Evolutionary conservation across 306 rosid genomes (phyloP).

Genomic region (Begonia masoniana): DNA sequence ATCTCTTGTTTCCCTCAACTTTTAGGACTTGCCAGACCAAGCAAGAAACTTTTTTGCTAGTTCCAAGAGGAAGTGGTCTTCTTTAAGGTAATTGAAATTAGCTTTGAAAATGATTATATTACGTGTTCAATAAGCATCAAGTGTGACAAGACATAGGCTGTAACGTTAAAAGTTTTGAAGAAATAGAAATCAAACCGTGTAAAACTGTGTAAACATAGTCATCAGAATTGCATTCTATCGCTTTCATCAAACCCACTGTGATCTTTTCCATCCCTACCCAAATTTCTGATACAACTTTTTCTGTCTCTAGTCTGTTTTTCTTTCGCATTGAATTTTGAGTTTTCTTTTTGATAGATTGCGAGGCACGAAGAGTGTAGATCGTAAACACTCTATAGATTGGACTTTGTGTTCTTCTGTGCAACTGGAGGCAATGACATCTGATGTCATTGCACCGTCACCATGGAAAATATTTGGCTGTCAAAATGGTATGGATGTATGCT

Average conservation of each 20-base stretch:
- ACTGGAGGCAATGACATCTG: conserved; percentile 55
- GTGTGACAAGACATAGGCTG: neutral
- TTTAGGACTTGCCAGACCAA: conserved; percentile 47
- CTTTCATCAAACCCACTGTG: too few species aligned
- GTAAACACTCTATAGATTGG: conserved; percentile 38
- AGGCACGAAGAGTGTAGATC: conserved; percentile 31
- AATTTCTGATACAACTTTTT: neutral
- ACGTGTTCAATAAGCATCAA: too few species aligned
- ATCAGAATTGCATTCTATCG: too few species aligned
- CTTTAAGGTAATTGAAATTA: conserved; percentile 30
- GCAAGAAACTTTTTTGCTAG: conserved; percentile 25
- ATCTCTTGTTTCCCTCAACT: conserved; percentile 11
- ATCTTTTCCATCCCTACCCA: neutral
- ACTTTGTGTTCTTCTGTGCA: conserved; percentile 24
- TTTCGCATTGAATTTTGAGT: neutral
- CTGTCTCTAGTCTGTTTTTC: neutral
- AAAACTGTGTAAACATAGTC: too few species aligned
- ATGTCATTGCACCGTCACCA: conserved; percentile 77
- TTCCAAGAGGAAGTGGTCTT: conserved; percentile 25
- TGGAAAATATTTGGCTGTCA: conserved; percentile 93
- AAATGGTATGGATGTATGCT: conserved; percentile 44
- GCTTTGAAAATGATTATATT: too few species aligned
- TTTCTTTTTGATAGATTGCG: conserved; percentile 32
- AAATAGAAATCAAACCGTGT: too few species aligned
- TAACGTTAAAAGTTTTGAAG: too few species aligned